A percentile compares a stretch with the other conserved stretches of the same genome.
phyloP scores from a whole-genome alignment of 169 alveolate species.

The Hepatocystis sp. region DNA sequence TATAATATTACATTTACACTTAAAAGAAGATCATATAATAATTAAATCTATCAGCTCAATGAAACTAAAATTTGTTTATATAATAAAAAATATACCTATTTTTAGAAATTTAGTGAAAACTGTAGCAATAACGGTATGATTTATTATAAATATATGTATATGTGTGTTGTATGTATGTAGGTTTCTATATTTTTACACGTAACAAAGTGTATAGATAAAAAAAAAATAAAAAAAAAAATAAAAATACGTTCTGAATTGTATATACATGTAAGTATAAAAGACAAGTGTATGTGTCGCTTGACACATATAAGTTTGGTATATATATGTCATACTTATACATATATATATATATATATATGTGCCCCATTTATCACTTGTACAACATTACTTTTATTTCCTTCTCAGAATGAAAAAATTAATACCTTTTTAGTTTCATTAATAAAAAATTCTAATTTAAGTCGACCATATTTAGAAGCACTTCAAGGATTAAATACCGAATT shows the following conservation, averaged over 20 bases:
- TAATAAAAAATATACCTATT: slow-evolving; percentile 38
- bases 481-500: slow-evolving; percentile 46
- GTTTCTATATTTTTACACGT: too few relatives aligned
- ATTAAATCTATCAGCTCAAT: slow-evolving; percentile 44
- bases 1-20: slow-evolving; percentile 35
- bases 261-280: too few relatives aligned
- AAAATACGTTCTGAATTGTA: too few relatives aligned
- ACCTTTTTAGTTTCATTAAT: slow-evolving; percentile 11
- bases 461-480: slow-evolving; percentile 57
- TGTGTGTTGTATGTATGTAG: too few relatives aligned
- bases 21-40: slow-evolving; percentile 59
- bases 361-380: too few relatives aligned
- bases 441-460: slow-evolving; percentile 7
- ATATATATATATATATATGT: too few relatives aligned
- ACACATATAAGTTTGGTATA: too few relatives aligned
- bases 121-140: slow-evolving; percentile 27
- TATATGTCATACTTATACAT: too few relatives aligned
- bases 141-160: too few relatives aligned
- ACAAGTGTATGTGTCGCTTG: too few relatives aligned
- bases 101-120: slow-evolving; percentile 38
- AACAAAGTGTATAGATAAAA: too few relatives aligned
- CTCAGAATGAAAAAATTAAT: slow-evolving; percentile 29
- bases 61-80: slow-evolving; percentile 34
- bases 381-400: not conserved
- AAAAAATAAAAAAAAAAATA: too few relatives aligned